Conservation (phyloP, 2,329 filamentous ascomycete genomes). For the Boeremia lycopersici region DNA sequence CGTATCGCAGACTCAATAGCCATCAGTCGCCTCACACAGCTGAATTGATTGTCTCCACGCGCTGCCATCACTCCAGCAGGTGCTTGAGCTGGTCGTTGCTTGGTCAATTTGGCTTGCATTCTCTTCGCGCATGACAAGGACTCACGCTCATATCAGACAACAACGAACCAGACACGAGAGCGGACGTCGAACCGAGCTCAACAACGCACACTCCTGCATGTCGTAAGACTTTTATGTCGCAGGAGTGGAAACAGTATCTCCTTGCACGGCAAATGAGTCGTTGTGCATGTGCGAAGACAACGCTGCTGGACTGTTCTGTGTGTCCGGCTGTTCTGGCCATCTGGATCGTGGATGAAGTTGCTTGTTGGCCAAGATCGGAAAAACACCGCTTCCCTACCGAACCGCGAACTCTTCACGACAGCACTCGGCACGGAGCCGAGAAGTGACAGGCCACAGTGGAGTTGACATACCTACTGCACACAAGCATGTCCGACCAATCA, state of each 20-base stretch:
- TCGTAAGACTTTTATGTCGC: no score
- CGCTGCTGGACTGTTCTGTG: background rate
- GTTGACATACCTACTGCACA: background rate
- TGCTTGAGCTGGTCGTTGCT: background rate
- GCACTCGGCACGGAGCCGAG: constrained; percentile 4
- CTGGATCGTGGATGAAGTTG: background rate
- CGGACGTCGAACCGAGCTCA: no score
- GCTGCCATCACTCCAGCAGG: background rate
- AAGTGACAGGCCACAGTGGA: background rate
- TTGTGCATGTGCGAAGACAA: background rate
- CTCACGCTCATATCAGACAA: background rate
- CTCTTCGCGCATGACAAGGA: background rate
- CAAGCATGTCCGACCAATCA: no score
- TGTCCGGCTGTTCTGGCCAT: background rate
- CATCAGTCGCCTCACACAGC: background rate
- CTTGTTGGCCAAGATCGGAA: background rate
- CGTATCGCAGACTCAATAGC: background rate
- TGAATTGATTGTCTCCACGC: background rate
- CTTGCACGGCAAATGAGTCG: background rate
- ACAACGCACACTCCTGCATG: no score
- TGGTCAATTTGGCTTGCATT: no score
- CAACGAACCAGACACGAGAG: no score
- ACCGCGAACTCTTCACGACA: background rate
- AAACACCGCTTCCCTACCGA: constrained; percentile 6
- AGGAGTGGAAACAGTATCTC: background rate